Evolutionary conservation across 106 monocot species (phyloP).

Genomic region (Allium fistulosum): DNA sequence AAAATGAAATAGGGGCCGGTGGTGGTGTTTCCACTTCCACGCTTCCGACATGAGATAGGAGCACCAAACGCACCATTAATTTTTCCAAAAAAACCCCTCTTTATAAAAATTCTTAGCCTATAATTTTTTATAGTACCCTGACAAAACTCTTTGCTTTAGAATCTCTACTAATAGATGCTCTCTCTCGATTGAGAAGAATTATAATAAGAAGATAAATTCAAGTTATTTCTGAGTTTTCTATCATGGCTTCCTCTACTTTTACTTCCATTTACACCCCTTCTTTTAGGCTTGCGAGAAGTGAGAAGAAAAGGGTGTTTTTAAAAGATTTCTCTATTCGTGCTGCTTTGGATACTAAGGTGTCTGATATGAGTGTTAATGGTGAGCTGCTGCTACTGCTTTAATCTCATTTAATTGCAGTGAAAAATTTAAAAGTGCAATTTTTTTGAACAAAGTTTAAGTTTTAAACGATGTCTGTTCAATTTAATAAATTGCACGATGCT

Average conservation of each 20-base stretch:
- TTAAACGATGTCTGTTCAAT: not conserved
- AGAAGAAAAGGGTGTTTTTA: not conserved
- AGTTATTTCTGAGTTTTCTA: not conserved
- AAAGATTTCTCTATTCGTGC: constrained; percentile 6
- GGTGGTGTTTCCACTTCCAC: constrained; percentile 14
- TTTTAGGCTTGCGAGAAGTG: constrained; percentile 1
- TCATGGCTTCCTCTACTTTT: constrained; percentile 32
- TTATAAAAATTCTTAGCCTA: not conserved
- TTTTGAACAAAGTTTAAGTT: too few relatives aligned
- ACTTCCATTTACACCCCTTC: constrained; percentile 13
- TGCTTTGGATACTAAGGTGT: constrained; percentile 55
- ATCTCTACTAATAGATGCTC: constrained; percentile 5
- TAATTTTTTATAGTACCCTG: not conserved
- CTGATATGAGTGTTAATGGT: constrained; percentile 79
- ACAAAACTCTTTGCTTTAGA: constrained; percentile 1
- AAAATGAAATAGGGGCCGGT: not conserved
- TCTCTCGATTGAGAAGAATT: not conserved
- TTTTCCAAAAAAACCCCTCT: not conserved
- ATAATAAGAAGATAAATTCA: not conserved
- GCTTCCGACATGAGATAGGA: not conserved
- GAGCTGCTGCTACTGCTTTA: not conserved
- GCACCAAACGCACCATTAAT: not conserved
- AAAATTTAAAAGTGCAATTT: too few relatives aligned
- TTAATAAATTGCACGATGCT: not conserved
- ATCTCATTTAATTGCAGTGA: not conserved